Evolutionary conservation across 202 grass and related monocot genomes (phyloP).

Genomic region (Cymbopogon flexuosus): DNA sequence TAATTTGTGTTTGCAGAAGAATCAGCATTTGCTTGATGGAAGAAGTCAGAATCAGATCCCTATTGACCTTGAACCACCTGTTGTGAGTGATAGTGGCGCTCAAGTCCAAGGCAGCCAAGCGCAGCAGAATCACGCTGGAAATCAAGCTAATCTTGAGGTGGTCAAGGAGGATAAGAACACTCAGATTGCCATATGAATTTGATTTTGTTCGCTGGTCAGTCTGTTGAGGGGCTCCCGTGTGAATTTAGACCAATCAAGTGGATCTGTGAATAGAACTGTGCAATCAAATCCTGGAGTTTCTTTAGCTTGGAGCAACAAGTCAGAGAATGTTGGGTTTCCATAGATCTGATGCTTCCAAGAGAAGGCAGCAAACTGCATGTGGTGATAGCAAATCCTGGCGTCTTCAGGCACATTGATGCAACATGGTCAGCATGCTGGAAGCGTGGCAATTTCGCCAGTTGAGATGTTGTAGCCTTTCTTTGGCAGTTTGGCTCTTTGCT

Average conservation of each 20-base stretch:
- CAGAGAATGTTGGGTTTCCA: background rate
- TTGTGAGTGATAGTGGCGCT: background rate
- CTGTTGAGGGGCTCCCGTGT: constrained; percentile 27
- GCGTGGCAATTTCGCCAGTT: constrained; percentile 62
- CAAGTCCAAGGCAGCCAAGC: background rate
- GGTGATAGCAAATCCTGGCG: constrained; percentile 44
- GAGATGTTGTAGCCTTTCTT: constrained; percentile 85
- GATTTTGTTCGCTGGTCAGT: constrained; percentile 9
- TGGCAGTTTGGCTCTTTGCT: background rate
- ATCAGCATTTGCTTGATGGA: background rate
- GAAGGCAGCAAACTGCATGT: constrained; percentile 28
- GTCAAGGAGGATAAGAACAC: background rate
- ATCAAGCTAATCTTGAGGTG: background rate
- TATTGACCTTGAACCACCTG: background rate
- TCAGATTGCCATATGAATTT: background rate
- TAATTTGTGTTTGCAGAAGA: background rate
- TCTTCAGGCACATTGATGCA: constrained; percentile 50
- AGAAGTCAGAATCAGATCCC: background rate
- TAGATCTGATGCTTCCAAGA: constrained; percentile 18
- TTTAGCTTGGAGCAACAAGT: constrained; percentile 22
- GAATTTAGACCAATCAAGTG: constrained; percentile 40
- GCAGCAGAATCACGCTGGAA: background rate
- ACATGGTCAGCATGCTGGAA: constrained; percentile 44
- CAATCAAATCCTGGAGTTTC: constrained; percentile 31
- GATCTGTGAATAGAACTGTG: constrained; percentile 27